These are phyloP conservation scores for Cladorrhinum sp. DNA, from an alignment of 2,329 filamentous ascomycete genomes.

Conservation along the genomic window DNA sequence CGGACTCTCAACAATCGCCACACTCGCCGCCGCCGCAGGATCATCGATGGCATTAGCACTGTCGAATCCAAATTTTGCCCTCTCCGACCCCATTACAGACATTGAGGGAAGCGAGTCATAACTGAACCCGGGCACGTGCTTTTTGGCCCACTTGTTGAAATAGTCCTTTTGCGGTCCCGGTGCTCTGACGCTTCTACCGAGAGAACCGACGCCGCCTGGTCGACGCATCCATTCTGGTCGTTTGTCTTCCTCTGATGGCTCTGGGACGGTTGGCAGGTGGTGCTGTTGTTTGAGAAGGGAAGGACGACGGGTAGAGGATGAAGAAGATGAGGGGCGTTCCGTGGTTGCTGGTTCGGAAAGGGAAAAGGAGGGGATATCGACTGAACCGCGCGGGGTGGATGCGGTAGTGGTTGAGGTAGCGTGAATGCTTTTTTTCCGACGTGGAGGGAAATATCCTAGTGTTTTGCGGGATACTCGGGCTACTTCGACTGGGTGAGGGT, in stretches of 20 bases:
- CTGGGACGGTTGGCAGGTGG: not conserved
- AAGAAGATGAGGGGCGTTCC: slow-evolving; percentile 35
- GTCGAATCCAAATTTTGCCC: slow-evolving; percentile 54
- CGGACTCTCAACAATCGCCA: slow-evolving; percentile 49
- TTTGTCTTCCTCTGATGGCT: slow-evolving; percentile 30
- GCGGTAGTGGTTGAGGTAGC: slow-evolving; percentile 61
- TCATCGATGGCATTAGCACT: slow-evolving; percentile 32
- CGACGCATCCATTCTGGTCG: slow-evolving; percentile 67
- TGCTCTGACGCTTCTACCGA: slow-evolving; percentile 65
- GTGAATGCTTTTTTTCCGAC: slow-evolving; percentile 76
- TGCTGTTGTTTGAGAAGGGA: slow-evolving; percentile 38
- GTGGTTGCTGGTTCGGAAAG: slow-evolving; percentile 34
- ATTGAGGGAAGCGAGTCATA: slow-evolving; percentile 66
- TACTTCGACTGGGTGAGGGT: slow-evolving; percentile 72
- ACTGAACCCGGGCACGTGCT: slow-evolving; percentile 76
- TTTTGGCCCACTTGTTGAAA: slow-evolving; percentile 78
- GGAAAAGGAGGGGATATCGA: slow-evolving; percentile 53
- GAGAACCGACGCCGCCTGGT: slow-evolving; percentile 83
- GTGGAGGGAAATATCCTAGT: slow-evolving; percentile 87
- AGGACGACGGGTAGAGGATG: slow-evolving; percentile 38
- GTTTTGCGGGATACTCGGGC: slow-evolving; percentile 75
- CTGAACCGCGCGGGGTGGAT: slow-evolving; percentile 64
- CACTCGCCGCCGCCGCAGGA: slow-evolving; percentile 18
- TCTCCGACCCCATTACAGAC: slow-evolving; percentile 61
- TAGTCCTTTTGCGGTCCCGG: slow-evolving; percentile 82